These are phyloP conservation scores for Dinochytrium kinnereticum DNA, from an alignment of 371 early-diverging fungal genomes.

Conservation along the genomic window DNA sequence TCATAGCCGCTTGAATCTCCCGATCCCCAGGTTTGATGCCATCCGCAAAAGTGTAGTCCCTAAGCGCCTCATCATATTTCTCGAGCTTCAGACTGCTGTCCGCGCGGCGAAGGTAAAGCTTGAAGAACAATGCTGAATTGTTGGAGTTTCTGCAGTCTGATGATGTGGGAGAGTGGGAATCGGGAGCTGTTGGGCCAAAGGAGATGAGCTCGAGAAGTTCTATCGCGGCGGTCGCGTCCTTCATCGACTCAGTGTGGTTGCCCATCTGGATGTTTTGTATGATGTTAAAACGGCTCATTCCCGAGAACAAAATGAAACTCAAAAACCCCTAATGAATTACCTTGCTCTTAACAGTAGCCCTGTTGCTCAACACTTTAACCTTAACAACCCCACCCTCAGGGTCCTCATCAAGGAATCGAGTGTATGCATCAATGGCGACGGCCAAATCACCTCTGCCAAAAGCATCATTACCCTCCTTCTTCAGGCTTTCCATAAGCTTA, in stretches of 20 bases:
- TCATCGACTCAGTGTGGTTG: conserved; percentile 65
- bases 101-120: conserved; percentile 81
- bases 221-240: conserved; percentile 73
- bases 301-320: background rate
- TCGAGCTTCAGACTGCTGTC: conserved; percentile 77
- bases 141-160: conserved; percentile 41
- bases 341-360: conserved; percentile 70
- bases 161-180: conserved; percentile 35
- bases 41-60: conserved; percentile 71
- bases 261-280: conserved; percentile 51
- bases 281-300: background rate
- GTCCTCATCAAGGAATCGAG: conserved; percentile 72
- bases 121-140: conserved; percentile 55
- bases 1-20: conserved; percentile 63
- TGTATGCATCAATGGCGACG: conserved; percentile 75
- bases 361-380: conserved; percentile 76
- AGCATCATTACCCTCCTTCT: conserved; percentile 77
- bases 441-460: conserved; percentile 66
- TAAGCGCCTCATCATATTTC: conserved; percentile 77
- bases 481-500: conserved; percentile 66
- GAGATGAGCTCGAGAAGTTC: conserved; percentile 55
- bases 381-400: conserved; percentile 68
- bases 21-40: conserved; percentile 69
- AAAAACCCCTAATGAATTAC: conserved; percentile 27
- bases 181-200: conserved; percentile 53